Evolutionary conservation across 768 basidiomycete species (phyloP), one percentile per base, ranked within the genome.

Genomic region (Mycena indigotica): DNA sequence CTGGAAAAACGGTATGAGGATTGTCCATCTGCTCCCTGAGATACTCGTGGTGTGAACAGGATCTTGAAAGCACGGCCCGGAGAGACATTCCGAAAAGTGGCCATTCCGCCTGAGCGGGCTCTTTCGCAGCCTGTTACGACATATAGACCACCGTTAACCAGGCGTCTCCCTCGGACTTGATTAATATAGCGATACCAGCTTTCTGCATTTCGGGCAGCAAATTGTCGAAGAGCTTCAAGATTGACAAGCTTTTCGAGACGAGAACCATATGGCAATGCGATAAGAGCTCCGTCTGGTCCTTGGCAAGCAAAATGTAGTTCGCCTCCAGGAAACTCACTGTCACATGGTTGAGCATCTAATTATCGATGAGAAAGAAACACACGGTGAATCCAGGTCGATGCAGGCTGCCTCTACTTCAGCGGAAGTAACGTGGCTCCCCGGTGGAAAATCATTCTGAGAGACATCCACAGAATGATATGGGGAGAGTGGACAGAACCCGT

Each of bases 401-500:
- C 41, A 8, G 8, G 15, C 8, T 6, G 41, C 12, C 23, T 52
- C 39, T 16, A 55, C 46, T 5, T 30, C 26, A 21, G 54, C 16
- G 10, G 28, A 17, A 6, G 30, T 38, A 10, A 50, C 35, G 35
- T 46, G 28, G 35, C 5, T 39, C 4, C 54, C 54, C 10, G 45
- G 16, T 8, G 28, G 30, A 32, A 49, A 49, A 29, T 30, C 24
- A 4, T 26, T 15, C 25, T 17, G 13, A 21, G 25, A 5, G 4
- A 56, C 26, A 19, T 56, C 55, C 10, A 17, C 28, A 17, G 32
- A 10, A 39, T 30, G 6, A 29, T 40, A 50, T 3, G 25, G 49
- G 5, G 21, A 4, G 4, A 56, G 25, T 2, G 48, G 48, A 15
- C 1, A 19, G 35, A 73, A 72, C 25, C 60, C 63, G 1, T 52